These are phyloP conservation scores for Pichia sp. DNA, from an alignment of 1,139 yeast species.

Conservation along the genomic window DNA sequence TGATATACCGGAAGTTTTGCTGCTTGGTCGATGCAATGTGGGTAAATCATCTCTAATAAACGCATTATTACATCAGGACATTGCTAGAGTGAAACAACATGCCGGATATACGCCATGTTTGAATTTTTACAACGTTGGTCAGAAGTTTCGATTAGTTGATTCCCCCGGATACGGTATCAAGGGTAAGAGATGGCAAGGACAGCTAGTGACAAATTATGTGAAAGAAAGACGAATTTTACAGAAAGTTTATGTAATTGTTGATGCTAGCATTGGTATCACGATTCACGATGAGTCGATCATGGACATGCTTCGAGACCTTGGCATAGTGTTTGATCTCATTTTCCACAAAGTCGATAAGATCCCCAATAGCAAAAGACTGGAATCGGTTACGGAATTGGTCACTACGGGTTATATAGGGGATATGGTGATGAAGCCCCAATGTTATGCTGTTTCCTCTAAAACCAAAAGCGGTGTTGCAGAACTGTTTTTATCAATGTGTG, in stretches of 20 bases:
- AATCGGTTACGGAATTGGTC: slow-evolving; percentile 19
- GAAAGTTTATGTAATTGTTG: slow-evolving; percentile 54
- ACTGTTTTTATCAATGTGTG: neutral
- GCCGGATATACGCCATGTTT: slow-evolving; percentile 77
- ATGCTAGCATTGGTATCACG: slow-evolving; percentile 49
- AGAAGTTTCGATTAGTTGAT: slow-evolving; percentile 59
- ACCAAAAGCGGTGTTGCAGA: neutral
- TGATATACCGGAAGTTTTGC: slow-evolving; percentile 54
- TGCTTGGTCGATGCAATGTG: slow-evolving; percentile 74
- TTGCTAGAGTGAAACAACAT: slow-evolving; percentile 25
- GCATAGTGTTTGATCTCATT: slow-evolving; percentile 63
- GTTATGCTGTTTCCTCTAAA: neutral
- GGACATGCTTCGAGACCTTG: slow-evolving; percentile 40
- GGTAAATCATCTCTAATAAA: slow-evolving; percentile 79
- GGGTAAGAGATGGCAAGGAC: slow-evolving; percentile 60
- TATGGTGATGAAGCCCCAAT: neutral
- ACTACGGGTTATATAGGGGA: slow-evolving; percentile 11
- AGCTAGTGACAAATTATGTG: slow-evolving; percentile 55
- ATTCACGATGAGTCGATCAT: slow-evolving; percentile 49
- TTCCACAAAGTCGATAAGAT: slow-evolving; percentile 69
- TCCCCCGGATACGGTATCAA: slow-evolving; percentile 81
- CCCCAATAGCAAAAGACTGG: slow-evolving; percentile 8
- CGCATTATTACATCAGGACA: slow-evolving; percentile 31
- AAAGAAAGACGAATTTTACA: slow-evolving; percentile 42
- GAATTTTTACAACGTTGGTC: slow-evolving; percentile 63